Percentiles rank a stretch among this genome's conserved stretches.
phyloP scores from a whole-genome alignment of 805 yeast species.

The Myxozyma nipponensis region DNA sequence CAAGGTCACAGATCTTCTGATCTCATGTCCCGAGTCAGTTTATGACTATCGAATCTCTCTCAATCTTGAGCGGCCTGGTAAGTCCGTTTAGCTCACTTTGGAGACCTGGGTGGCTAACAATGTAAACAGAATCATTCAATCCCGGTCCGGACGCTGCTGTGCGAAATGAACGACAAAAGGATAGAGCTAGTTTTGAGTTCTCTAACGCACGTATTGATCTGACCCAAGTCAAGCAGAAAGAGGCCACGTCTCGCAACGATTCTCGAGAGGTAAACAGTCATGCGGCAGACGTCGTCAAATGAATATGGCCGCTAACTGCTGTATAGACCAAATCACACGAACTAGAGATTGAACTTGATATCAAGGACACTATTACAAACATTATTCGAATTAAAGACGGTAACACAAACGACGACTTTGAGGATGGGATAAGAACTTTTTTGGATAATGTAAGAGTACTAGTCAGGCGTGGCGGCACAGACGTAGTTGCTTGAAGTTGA shows the following conservation, averaged over 20 bases:
- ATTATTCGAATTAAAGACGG: constrained; percentile 8
- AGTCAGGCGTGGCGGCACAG: constrained; percentile 25
- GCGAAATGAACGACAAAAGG: constrained; percentile 14
- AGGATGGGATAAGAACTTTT: constrained; percentile 16
- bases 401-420: constrained; percentile 10
- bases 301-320: background rate
- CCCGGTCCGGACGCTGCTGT: constrained; percentile 1
- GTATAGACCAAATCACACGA: constrained; percentile 14
- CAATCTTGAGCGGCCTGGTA: constrained; percentile 18
- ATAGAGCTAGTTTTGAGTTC: constrained; percentile 15
- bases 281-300: background rate
- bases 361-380: constrained; percentile 9
- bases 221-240: constrained; percentile 13
- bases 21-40: constrained; percentile 24
- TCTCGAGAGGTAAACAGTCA: constrained; percentile 1
- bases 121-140: constrained; percentile 4
- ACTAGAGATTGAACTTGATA: constrained; percentile 24
- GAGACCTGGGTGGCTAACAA: too few relatives aligned
- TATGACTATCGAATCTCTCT: constrained; percentile 23
- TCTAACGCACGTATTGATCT: constrained; percentile 20
- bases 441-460: constrained; percentile 24
- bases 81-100: too few relatives aligned
- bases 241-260: constrained; percentile 3
- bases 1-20: constrained; percentile 21
- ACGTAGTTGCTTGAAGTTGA: too few relatives aligned